These are phyloP conservation scores for Tricholoma bakamatsutake DNA, from an alignment of 768 basidiomycete species.

Conservation along the genomic window DNA sequence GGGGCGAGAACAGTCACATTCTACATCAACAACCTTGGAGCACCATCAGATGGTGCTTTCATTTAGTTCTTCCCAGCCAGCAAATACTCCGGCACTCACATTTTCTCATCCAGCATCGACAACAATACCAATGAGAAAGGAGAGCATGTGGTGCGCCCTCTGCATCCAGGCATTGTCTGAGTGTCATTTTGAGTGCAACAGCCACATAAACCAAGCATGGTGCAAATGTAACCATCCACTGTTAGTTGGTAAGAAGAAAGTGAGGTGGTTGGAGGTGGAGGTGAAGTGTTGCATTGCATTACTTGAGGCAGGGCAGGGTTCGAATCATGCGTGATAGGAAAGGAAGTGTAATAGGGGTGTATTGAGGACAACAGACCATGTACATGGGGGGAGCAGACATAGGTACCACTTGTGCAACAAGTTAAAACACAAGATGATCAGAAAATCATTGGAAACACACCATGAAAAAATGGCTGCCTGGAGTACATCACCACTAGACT, in stretches of 20 bases:
- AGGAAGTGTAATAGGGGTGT: not conserved
- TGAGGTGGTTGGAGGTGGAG: not conserved
- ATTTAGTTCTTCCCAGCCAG: not conserved
- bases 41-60: not conserved
- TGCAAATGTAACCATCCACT: not conserved
- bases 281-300: not conserved
- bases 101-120: not conserved
- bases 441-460: not conserved
- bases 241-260: not conserved
- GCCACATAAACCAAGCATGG: not conserved
- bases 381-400: not conserved
- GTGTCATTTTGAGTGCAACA: not conserved
- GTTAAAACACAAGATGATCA: not conserved
- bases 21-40: not conserved
- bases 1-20: not conserved
- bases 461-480: not conserved
- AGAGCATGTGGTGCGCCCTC: not conserved
- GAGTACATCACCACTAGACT: not conserved
- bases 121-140: not conserved
- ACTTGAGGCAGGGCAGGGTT: not conserved
- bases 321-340: not conserved
- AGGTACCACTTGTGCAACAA: not conserved
- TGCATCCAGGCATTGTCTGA: not conserved
- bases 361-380: not conserved
- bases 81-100: not conserved